Base-by-base conservation (phyloP, 306 rosid species). In the Malus fusca region DNA sequence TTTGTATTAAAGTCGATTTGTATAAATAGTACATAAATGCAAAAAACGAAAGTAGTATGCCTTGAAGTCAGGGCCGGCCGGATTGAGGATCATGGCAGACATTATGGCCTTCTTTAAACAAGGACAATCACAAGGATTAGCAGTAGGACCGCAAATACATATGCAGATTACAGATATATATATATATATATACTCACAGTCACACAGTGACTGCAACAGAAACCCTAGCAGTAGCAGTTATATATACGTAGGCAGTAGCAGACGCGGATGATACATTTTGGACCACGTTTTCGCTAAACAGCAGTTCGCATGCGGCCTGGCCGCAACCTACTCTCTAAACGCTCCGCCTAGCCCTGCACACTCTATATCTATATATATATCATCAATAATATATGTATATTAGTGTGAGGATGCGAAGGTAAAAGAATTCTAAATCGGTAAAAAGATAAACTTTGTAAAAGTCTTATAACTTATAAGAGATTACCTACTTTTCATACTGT, bases 351-450 rank as follows among this genome's bases (percentile, higher is more conserved):
- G 55, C 55, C 21, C 55, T 48, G 55, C 55, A 14, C 21, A 48
- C 55, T 18, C 55, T 15, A 5, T 15, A 48, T 48, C 19, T 14
- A 48, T 15, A 15, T 48, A 48, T 14, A 4, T 37, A 37, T n/a
- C n/a, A 37, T 37, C 0, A 6, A 37, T 37, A 37, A 35, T 35
- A 35, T 35, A 35, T 35, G 42, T 37, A 37, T 37, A 7, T 7
- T 37, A 35, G 2, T 37, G 0, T 1, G 9, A 37, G 0, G 0
- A 37, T 35, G 9, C 9, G 40, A 37, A 1, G 0, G 2, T 37
- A 37, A 37, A 37, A 37, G 10, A 37, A 7, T 37, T 37, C 0
- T 7, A 37, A 37, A 7, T 37, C 42, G 0, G 10, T 37, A 7
- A 37, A 37, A 6, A 37, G 0, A 6, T 35, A 37, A 7, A 7